A percentile compares a stretch with the other conserved stretches of the same genome.
Conservation (phyloP, 371 early-diverging fungal species). For the Nosema muscidifuracis region DNA sequence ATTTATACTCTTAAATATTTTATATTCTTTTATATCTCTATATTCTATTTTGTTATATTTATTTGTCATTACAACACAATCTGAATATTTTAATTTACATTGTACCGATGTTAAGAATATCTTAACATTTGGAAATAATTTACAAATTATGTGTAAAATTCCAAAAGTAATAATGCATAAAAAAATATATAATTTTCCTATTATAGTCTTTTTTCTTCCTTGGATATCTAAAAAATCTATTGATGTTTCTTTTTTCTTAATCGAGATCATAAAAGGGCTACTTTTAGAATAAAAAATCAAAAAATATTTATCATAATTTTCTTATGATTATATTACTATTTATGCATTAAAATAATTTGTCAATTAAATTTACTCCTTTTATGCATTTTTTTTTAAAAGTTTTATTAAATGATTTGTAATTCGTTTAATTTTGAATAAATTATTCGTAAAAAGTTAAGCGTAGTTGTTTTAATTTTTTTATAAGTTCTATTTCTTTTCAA, state of each 20-base stretch:
- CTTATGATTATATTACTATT: no score
- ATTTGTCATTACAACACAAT: slow-evolving; percentile 24
- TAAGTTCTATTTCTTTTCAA: no score
- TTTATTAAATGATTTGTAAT: no score
- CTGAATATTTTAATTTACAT: slow-evolving; percentile 27
- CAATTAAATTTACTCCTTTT: no score
- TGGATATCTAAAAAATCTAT: slow-evolving; percentile 4
- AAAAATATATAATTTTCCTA: slow-evolving; percentile 29
- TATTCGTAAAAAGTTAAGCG: no score
- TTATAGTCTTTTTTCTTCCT: slow-evolving; percentile 11
- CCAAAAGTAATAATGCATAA: slow-evolving; percentile 46
- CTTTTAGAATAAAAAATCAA: no score
- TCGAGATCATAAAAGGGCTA: background rate
- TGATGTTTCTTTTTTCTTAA: background rate
- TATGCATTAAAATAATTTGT: no score
- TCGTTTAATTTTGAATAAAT: no score
- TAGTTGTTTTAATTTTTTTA: no score
- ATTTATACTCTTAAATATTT: background rate
- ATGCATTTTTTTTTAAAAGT: no score
- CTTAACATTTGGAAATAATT: slow-evolving; percentile 21
- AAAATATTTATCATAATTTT: no score
- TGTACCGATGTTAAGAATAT: slow-evolving; percentile 16
- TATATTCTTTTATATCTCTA: slow-evolving; percentile 4
- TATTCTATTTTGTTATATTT: slow-evolving; percentile 19
- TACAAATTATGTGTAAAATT: slow-evolving; percentile 41